Base-by-base conservation (phyloP, 2,329 filamentous ascomycete species). In the Calonectria hawksworthii region DNA sequence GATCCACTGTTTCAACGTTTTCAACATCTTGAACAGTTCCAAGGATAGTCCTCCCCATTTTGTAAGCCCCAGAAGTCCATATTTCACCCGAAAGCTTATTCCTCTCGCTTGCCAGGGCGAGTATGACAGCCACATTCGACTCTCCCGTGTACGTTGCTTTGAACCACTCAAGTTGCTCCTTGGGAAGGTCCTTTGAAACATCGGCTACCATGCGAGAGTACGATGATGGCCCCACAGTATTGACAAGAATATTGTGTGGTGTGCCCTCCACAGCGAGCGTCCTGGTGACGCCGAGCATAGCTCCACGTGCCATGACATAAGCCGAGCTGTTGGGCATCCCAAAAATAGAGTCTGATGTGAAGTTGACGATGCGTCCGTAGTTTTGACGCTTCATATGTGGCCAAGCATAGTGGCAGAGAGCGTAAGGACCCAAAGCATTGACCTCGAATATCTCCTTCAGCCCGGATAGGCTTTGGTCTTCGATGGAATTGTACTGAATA, bases 301-400 rank as follows among this genome's bases (percentile, higher is more conserved):
- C 66, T 23, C 68, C 47, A 7, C 68, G 68, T 1, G 71, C 66
- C 50, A 68, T 34, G 14, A 44, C 71, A 13, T 70, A 73, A 2
- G 65, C 68, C 8, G 71, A 59, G 16, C 68, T 68, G 9, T 70
- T 51, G 16, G 66, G 66, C 18, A 52, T 65, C 23, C 66, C 71
- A 21, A 73, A 54, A 21, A 65, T 64, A 1, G 59, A 51, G 10
- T 61, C 34, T 0, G 71, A 73, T 6, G 66, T 70, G 13, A 41
- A 70, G 54, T 70, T 73, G 21, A 73, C 34, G 21, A 73, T 68
- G 4, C 71, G 71, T 5, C 71, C 59, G 13, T 65, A 70, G n/a
- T 59, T 69, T 36, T 73, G 66, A 3, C 34, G 14, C 30, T 70
- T 65, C 66, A 70, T 70, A 10, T 73, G 18, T 34, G 71, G 50